These are phyloP conservation scores for Podila epigama DNA, from an alignment of 192 early-diverging fungal species.

Conservation along the genomic window DNA sequence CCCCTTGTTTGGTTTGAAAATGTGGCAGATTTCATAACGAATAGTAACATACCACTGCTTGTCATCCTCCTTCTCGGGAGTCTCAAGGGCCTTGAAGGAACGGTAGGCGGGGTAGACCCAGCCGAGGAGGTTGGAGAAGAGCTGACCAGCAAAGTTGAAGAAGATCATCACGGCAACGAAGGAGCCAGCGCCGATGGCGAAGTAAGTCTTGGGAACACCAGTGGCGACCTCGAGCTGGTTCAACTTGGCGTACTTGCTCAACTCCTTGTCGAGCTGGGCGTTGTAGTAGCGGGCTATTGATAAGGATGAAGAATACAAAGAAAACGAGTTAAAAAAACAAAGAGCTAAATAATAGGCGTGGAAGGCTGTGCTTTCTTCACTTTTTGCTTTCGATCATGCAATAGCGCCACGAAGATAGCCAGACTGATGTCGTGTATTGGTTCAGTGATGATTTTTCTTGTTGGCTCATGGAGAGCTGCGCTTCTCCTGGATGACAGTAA, in stretches of 20 bases:
- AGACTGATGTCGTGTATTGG: no score
- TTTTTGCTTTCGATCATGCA: no score
- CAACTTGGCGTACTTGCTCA: conserved; percentile 71
- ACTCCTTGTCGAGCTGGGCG: conserved; percentile 74
- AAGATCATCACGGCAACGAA: conserved; percentile 82
- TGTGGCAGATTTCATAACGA: background rate
- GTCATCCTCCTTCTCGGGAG: conserved; percentile 77
- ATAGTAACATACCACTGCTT: conserved; percentile 70
- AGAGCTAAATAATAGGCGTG: no score
- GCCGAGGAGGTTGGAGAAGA: conserved; percentile 86
- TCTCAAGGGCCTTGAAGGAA: conserved; percentile 93
- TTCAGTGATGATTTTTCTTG: no score
- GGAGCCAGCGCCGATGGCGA: conserved; percentile 67
- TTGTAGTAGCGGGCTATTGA: conserved; percentile 50
- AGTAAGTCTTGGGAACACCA: conserved; percentile 91
- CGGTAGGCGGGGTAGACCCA: conserved; percentile 95
- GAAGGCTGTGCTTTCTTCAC: no score
- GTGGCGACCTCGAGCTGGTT: conserved; percentile 76
- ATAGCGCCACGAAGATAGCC: no score
- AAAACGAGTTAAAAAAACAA: background rate
- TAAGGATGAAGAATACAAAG: conserved; percentile 2
- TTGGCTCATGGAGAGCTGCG: no score
- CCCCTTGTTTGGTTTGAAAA: no score
- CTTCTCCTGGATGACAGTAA: no score
- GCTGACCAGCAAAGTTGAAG: conserved; percentile 84